Base-by-base conservation (phyloP, 768 basidiomycete genomes). In the Termitomyces sp. region DNA sequence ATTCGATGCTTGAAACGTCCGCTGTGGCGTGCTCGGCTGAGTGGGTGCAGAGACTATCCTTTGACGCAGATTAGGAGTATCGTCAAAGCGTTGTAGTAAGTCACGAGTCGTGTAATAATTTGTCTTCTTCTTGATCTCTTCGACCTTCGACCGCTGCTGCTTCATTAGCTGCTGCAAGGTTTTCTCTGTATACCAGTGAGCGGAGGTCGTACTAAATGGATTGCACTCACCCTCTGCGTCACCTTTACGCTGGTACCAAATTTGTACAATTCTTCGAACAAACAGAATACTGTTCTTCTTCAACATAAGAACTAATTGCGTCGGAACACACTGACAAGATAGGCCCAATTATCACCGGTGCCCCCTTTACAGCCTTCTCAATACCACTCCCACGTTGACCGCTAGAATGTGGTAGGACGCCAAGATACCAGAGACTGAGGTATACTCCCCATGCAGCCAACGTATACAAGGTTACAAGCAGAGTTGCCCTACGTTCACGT, bases 91-190 rank as follows among this genome's bases (percentile, higher is more conserved):
- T 68, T 96, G 93, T 18, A 99, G 77, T 46, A 99, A 78, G 64
- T 88, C 92, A 53, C 90, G 86, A 30, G 94, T 99, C 12, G 84
- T 84, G 68, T 99, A 92, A 71, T 92, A 99, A 64, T 98, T 96
- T 2, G 95, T 98, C 70, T 91, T 94, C 76, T 94, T 93, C 80
- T 99, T 99, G 63, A 98, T 92, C 64, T 97, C 95, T 61, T 96
- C 94, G 38, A 99, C 82, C 67, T 91, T 94, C 24, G 80, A 78
- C 20, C 91, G 87, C 61, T 95, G 93, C 65, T 88, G 77, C 66
- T 87, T 88, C 67, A 89, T 79, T 4, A 94, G 75, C 1, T 72
- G 70, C 56, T 87, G 86, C 18, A 98, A 78, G 3, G 85, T 84
- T 69, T 84, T 89, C 72, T 98, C 95, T 97, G 68, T 26, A 54